Evolutionary conservation across 257 asterid genomes (phyloP).

Genomic region (Nicotiana tomentosiformis): DNA sequence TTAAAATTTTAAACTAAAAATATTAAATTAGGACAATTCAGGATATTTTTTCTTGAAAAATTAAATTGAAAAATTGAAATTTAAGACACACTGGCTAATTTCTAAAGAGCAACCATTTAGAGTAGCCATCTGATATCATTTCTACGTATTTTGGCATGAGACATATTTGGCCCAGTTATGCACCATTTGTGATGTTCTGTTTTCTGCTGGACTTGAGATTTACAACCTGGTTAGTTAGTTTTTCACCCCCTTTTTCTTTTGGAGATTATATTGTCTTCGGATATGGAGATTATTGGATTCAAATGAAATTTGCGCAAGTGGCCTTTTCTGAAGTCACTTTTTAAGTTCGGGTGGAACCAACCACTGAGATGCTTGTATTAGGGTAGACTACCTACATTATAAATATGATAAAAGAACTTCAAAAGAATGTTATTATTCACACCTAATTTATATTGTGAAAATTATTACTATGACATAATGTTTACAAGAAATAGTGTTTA

Average conservation of each 20-base stretch:
- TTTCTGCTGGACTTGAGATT: not conserved
- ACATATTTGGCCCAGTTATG: not conserved
- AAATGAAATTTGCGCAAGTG: not conserved
- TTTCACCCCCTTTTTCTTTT: no score
- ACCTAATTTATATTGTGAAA: not conserved
- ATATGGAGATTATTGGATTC: not conserved
- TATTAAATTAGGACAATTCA: no score
- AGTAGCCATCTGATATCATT: no score
- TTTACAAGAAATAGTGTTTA: not conserved
- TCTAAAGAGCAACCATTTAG: no score
- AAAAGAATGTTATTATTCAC: not conserved
- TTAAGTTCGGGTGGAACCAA: no score
- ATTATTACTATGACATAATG: not conserved
- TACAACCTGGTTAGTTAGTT: not conserved
- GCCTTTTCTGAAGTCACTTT: no score
- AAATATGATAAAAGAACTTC: not conserved
- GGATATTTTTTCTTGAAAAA: no score
- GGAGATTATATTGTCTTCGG: not conserved
- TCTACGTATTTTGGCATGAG: not conserved
- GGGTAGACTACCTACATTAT: rapidly evolving
- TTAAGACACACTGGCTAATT: no score
- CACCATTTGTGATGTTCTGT: not conserved
- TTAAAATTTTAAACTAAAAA: no score
- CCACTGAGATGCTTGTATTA: rapidly evolving
- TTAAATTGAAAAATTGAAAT: no score